Base-by-base conservation (phyloP, 2,329 filamentous ascomycete species). In the Elsinoe batatas region DNA sequence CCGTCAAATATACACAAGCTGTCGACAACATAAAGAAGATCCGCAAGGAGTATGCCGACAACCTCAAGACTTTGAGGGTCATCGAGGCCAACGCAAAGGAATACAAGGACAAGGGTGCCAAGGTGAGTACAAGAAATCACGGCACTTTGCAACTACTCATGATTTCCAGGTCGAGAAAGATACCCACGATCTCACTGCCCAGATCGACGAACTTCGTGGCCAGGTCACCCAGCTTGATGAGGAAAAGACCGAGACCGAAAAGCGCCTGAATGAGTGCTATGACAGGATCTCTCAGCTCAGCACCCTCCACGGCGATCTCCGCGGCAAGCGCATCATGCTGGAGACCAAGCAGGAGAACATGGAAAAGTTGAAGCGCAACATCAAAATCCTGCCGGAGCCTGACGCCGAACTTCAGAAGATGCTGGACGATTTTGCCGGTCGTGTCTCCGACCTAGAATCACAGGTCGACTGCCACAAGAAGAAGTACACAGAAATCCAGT, bases 1-100 rank as follows among this genome's bases (percentile, higher is more conserved):
- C 93, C 1, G 77, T 88, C 71, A 96, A 95, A 68, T 98, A 97
- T 70, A 95, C 91, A 33, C 96, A 95, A 66, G 93, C 91, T 15
- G 95, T 98, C 58, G 91, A 96, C 44, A 95, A 95, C 68, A 87
- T 98, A 67, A 96, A 95, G 67, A 69, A 83, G 8, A 76, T 97
- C 50, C 80, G 85, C 37, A 98, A 97, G 72, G 85, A 84, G 61
- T 85, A 95, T 61, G 85, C 84, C 35, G 83, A 87, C 60, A 80
- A 91, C 59, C 77, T 97, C 8, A 79, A 76, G 13, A 81, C 84
- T 58, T 79, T 86, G 57, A 88, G 88, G 64, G 81, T 85, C 42
- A 79, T 86, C 58, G 88, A 95, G 66, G 77, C 83, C 38, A 81
- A 90, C 60, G 83, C 87, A 61, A 93, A 93, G 68, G 75, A 80